Conservation (phyloP, 164 flowering plant species). For the Stephania cephalantha region DNA sequence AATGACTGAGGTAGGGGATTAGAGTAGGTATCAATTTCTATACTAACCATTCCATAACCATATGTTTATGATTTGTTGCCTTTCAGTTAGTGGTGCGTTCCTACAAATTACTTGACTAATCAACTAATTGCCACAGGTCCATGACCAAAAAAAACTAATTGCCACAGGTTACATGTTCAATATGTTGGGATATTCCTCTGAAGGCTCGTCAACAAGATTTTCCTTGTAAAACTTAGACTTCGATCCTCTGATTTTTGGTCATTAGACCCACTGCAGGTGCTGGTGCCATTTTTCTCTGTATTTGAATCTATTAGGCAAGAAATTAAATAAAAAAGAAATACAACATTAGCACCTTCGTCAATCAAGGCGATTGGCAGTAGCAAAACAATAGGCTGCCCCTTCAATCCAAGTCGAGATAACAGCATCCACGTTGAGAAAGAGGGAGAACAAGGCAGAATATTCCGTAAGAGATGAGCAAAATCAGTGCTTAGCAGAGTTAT, state of each 20-base stretch:
- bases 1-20: background rate
- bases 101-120: no score
- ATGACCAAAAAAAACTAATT: no score
- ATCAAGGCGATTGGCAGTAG: conserved; percentile 57
- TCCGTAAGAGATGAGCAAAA: conserved; percentile 37
- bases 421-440: conserved; percentile 60
- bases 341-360: conserved; percentile 45
- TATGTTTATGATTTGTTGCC: no score
- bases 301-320: background rate
- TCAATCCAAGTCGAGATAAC: conserved; percentile 58
- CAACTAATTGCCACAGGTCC: no score
- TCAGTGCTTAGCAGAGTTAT: conserved; percentile 59
- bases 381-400: conserved; percentile 51
- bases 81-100: no score
- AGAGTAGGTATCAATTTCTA: no score
- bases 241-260: background rate
- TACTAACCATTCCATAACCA: no score
- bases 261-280: background rate
- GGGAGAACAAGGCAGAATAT: conserved; percentile 38
- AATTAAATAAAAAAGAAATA: background rate
- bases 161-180: no score
- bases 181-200: no score
- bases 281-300: background rate
- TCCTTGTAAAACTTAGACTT: background rate
- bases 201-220: background rate